phyloP scores from a whole-genome alignment of 768 basidiomycete genomes.

The Calocera cornea region DNA sequence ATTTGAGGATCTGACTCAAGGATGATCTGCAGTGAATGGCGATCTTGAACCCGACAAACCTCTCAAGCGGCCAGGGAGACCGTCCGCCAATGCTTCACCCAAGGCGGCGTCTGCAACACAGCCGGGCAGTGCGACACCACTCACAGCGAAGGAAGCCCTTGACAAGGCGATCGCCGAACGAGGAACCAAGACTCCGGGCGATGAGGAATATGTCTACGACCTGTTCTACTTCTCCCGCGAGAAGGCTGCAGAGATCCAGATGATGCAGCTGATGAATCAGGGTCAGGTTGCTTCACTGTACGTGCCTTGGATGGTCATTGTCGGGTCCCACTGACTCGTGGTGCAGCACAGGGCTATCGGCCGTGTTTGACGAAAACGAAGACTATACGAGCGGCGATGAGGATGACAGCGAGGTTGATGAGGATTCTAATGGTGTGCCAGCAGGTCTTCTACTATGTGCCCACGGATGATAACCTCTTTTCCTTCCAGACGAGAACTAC shows the following conservation, averaged over 20 bases:
- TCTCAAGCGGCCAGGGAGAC: not conserved
- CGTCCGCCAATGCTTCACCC: not conserved
- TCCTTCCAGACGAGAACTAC: not conserved
- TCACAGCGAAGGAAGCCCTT: not conserved
- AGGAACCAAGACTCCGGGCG: not conserved
- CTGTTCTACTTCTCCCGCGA: not conserved
- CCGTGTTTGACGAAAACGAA: not conserved
- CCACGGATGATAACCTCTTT: not conserved
- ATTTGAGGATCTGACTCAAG: not conserved
- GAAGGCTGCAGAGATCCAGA: not conserved
- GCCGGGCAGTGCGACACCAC: not conserved
- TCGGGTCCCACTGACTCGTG: not conserved
- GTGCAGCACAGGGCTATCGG: not conserved
- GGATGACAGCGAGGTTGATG: not conserved
- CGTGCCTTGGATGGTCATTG: not conserved
- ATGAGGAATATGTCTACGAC: not conserved
- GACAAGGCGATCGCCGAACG: not conserved
- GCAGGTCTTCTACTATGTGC: not conserved
- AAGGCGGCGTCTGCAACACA: not conserved
- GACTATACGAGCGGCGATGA: not conserved
- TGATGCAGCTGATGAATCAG: not conserved
- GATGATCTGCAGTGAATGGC: not conserved
- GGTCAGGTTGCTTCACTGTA: not conserved
- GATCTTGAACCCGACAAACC: not conserved
- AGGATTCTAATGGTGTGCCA: not conserved